Conservation (phyloP, 2,329 filamentous ascomycete species). For the Clonostachys rosea region DNA sequence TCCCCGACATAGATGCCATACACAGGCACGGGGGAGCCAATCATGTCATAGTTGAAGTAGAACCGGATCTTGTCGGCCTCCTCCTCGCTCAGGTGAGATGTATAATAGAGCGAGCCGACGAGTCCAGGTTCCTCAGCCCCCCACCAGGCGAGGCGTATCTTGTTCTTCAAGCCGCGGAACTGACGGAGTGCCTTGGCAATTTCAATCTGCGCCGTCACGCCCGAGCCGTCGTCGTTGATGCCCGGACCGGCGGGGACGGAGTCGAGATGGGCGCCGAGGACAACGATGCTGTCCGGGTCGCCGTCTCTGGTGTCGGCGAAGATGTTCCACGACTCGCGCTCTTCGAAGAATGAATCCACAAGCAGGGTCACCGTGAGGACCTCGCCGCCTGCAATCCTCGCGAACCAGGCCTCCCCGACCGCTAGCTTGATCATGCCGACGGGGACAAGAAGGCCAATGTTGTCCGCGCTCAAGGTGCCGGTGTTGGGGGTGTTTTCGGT, state of each 20-base stretch:
- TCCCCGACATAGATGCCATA: constrained; percentile 22
- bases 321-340: constrained; percentile 27
- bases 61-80: constrained; percentile 48
- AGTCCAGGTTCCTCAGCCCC: constrained; percentile 30
- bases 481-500: constrained; percentile 28
- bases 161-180: constrained; percentile 24
- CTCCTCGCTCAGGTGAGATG: constrained; percentile 14
- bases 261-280: constrained; percentile 37
- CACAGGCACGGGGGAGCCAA: constrained; percentile 26
- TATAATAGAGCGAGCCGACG: constrained; percentile 24
- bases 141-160: constrained; percentile 33
- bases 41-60: constrained; percentile 65
- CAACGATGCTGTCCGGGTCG: constrained; percentile 31
- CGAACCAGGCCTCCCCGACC: constrained; percentile 22
- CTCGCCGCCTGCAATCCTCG: constrained; percentile 19
- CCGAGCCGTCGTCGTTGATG: constrained; percentile 63
- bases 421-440: constrained; percentile 22
- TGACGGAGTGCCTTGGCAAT: constrained; percentile 40
- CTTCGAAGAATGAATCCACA: constrained; percentile 23
- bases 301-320: constrained; percentile 34
- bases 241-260: constrained; percentile 38
- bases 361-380: constrained; percentile 18
- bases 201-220: constrained; percentile 52
- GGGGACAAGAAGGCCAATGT: constrained; percentile 22
- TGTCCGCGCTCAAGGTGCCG: constrained; percentile 43